Percentiles rank a stretch among this genome's conserved stretches.
Conservation (phyloP, 805 yeast genomes). For the Kurtzmaniella fragi region DNA sequence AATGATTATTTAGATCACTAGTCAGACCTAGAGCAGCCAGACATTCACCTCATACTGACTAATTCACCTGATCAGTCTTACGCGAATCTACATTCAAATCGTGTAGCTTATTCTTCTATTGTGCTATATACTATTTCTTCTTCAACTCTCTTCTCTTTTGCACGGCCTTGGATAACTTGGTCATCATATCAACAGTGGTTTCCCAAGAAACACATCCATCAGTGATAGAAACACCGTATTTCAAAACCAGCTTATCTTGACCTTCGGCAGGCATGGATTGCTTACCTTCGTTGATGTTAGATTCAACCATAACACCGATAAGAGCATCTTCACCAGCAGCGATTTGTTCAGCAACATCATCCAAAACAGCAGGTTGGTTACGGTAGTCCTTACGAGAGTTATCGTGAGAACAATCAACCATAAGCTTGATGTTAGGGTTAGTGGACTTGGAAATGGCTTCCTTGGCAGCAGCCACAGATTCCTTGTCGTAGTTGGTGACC, state of each 20-base stretch:
- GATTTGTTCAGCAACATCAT: slow-evolving; percentile 76
- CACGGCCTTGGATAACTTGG: slow-evolving; percentile 77
- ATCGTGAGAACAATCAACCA: slow-evolving; percentile 99
- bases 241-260: slow-evolving; percentile 53
- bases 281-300: slow-evolving; percentile 85
- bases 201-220: slow-evolving; percentile 97
- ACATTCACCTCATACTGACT: too few species aligned
- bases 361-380: slow-evolving; percentile 92
- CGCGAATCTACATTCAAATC: neutral
- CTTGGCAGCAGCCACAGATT: slow-evolving; percentile 72
- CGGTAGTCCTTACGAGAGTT: slow-evolving; percentile 90
- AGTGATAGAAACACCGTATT: slow-evolving; percentile 94
- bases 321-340: slow-evolving; percentile 73
- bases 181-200: slow-evolving; percentile 76
- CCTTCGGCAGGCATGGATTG: slow-evolving; percentile 65
- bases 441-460: slow-evolving; percentile 46
- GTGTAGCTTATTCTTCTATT: slow-evolving; percentile 5
- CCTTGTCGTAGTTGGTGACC: slow-evolving; percentile 88
- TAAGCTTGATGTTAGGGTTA: slow-evolving; percentile 52
- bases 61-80: neutral
- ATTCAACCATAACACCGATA: slow-evolving; percentile 95
- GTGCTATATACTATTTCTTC: slow-evolving; percentile 3
- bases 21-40: too few species aligned
- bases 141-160: slow-evolving; percentile 61
- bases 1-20: too few species aligned